Percentiles rank a stretch among this genome's conserved stretches.
Conservation (phyloP, 805 yeast species). For the Spathaspora girioi region DNA sequence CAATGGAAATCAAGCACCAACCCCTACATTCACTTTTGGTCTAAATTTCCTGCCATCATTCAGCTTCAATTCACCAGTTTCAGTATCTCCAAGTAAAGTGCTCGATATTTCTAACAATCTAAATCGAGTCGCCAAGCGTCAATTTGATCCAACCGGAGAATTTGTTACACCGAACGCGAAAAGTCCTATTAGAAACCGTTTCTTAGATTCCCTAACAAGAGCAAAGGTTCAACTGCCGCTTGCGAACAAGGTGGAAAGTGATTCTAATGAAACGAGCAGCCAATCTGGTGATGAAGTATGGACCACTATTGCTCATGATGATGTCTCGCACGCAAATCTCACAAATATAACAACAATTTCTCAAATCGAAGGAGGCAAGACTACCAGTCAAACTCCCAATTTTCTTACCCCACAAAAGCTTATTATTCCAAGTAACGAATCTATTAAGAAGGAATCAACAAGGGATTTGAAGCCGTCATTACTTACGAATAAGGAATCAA, state of each 20-base stretch:
- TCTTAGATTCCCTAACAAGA: neutral
- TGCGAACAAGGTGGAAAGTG: neutral
- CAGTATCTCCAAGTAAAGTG: constrained; percentile 32
- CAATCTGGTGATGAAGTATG: constrained; percentile 20
- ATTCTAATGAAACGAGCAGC: neutral
- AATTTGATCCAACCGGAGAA: neutral
- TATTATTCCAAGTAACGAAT: constrained; percentile 2
- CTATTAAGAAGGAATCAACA: neutral
- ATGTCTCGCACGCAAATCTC: neutral
- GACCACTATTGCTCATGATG: constrained; percentile 24
- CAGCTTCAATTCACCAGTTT: constrained; percentile 33
- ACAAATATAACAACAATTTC: constrained; percentile 7
- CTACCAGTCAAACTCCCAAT: constrained; percentile 1
- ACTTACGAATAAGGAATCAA: neutral
- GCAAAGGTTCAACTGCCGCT: neutral
- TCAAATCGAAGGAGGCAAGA: constrained; percentile 10
- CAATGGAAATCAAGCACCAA: constrained; percentile 5
- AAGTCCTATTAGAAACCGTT: neutral
- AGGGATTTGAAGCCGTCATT: neutral
- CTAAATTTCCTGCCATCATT: constrained; percentile 43
- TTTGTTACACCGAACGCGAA: neutral
- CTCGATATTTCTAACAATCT: constrained; percentile 20
- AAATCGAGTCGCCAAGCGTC: constrained; percentile 7
- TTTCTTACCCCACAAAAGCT: constrained; percentile 35
- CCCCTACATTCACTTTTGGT: constrained; percentile 37